Evolutionary conservation across 2,329 filamentous ascomycete genomes (phyloP).

Genomic region (Podosphaera fusca): DNA sequence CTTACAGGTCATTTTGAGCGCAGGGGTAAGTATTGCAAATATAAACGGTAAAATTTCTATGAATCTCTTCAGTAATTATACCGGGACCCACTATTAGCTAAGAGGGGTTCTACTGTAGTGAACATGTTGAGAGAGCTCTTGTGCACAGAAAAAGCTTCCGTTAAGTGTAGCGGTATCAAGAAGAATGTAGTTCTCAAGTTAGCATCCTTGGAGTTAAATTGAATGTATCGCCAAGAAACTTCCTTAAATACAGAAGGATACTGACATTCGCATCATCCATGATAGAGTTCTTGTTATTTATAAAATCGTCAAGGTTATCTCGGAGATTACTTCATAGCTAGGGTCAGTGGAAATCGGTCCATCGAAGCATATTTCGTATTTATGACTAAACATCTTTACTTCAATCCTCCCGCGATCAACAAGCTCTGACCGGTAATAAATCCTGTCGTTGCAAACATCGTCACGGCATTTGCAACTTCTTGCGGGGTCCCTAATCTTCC

Average conservation of each 20-base stretch:
- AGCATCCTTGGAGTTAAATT: no score
- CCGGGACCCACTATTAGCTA: no score
- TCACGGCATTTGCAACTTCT: constrained; percentile 24
- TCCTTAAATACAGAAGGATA: background rate
- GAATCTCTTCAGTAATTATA: no score
- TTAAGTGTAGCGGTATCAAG: no score
- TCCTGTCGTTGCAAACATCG: constrained; percentile 23
- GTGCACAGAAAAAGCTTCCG: no score
- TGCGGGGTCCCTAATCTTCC: constrained; percentile 22
- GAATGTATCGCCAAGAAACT: no score
- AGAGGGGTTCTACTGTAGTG: no score
- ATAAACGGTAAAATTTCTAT: no score
- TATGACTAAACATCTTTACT: constrained; percentile 2
- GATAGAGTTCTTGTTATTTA: background rate
- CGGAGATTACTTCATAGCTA: background rate
- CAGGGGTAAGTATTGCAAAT: no score
- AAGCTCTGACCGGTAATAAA: constrained; percentile 25
- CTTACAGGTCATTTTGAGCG: no score
- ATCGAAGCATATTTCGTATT: background rate
- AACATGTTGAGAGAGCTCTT: no score
- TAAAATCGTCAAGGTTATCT: background rate
- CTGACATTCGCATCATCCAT: background rate
- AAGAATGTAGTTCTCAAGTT: no score
- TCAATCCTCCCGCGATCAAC: constrained; percentile 19
- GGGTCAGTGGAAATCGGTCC: background rate